Conservation (phyloP, 352 stramenopile species). For the Phytophthora foliorum region DNA sequence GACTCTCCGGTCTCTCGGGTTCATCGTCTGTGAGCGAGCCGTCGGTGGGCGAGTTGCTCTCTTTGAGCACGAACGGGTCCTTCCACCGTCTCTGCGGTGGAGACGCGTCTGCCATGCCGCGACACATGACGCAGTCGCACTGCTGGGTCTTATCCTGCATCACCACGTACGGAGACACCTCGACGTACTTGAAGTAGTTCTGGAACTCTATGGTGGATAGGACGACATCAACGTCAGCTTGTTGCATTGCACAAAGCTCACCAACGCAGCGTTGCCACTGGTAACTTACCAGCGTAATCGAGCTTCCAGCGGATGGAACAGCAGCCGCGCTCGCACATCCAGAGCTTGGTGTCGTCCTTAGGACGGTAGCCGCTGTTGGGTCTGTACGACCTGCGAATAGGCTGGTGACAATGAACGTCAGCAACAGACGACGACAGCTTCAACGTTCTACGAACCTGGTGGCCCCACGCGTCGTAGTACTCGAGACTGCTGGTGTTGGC, state of each 20-base stretch:
- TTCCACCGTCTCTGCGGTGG: constrained; percentile 24
- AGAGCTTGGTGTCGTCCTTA: constrained; percentile 52
- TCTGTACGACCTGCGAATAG: constrained; percentile 32
- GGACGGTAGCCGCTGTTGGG: constrained; percentile 14
- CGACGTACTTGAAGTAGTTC: constrained; percentile 70
- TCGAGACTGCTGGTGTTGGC: constrained; percentile 58
- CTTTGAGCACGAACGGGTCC: constrained; percentile 8
- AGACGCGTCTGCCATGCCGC: constrained; percentile 39
- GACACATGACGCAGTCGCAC: constrained; percentile 75
- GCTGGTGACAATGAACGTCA: constrained; percentile 9
- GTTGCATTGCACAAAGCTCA: constrained; percentile 4
- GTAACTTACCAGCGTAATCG: constrained; percentile 73
- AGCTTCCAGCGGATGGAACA: constrained; percentile 83
- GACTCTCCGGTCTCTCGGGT: constrained; percentile 34
- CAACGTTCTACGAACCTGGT: constrained; percentile 39
- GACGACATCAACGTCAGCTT: neutral
- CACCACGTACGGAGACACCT: constrained; percentile 75
- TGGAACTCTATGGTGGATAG: constrained; percentile 54
- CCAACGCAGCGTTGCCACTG: neutral
- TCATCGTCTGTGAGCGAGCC: constrained; percentile 44
- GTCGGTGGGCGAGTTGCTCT: constrained; percentile 32
- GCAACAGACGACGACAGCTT: constrained; percentile 2
- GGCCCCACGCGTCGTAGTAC: constrained; percentile 73
- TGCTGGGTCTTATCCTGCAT: constrained; percentile 60
- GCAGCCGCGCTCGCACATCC: constrained; percentile 71